Percentiles rank a stretch among this genome's conserved stretches.
phyloP scores from a whole-genome alignment of 441 rosid species.

The Gossypium trilobum region DNA sequence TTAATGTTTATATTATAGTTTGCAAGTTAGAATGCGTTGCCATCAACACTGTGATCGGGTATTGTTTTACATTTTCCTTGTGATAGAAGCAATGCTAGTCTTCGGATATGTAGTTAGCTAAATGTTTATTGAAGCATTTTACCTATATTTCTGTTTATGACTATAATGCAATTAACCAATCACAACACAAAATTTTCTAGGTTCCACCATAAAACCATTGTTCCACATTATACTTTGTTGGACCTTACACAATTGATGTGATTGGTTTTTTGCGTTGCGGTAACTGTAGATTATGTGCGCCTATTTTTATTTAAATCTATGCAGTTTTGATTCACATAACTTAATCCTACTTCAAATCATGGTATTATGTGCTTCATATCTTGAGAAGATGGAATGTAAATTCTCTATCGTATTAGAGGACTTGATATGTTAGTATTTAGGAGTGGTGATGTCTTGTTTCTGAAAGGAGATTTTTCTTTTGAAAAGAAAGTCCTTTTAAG shows the following conservation, averaged over 20 bases:
- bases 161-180: neutral
- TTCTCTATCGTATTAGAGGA: neutral
- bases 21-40: neutral
- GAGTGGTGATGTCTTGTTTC: neutral
- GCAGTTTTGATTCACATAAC: neutral
- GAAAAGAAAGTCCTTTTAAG: neutral
- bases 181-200: neutral
- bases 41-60: neutral
- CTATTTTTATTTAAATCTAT: neutral
- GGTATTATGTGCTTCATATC: neutral
- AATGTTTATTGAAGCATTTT: neutral
- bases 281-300: neutral
- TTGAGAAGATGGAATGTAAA: neutral
- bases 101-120: neutral
- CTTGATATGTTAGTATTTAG: neutral
- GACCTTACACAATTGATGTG: neutral
- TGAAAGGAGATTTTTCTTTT: neutral
- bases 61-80: neutral
- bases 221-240: neutral
- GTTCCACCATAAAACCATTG: neutral
- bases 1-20: neutral
- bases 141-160: neutral
- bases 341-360: neutral
- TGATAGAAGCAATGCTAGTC: neutral
- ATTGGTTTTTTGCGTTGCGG: neutral